These are phyloP conservation scores for Ganoderma boninense DNA, from an alignment of 1,284 basidiomycete species.

Conservation along the genomic window DNA sequence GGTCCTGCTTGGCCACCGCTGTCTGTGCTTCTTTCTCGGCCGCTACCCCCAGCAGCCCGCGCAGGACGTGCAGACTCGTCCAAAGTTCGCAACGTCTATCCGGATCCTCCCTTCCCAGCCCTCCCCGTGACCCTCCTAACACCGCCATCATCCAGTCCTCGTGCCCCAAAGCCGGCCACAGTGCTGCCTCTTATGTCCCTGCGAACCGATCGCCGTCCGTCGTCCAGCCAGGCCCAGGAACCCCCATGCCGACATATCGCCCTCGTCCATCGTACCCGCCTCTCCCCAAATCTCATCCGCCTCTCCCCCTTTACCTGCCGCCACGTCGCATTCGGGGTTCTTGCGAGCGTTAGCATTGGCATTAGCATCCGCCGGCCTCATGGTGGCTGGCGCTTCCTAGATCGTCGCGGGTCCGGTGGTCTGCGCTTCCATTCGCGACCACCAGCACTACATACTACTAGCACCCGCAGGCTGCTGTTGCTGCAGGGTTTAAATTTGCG, in stretches of 20 bases:
- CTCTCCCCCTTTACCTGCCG: too few relatives aligned
- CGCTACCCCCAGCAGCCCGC: background rate
- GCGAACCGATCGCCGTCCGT: background rate
- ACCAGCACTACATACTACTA: too few relatives aligned
- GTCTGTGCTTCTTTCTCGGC: background rate
- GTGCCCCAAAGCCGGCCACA: background rate
- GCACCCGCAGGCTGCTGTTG: too few relatives aligned
- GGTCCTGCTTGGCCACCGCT: background rate
- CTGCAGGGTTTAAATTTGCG: background rate
- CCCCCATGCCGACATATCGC: background rate
- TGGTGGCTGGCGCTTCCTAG: background rate
- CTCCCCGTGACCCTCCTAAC: background rate
- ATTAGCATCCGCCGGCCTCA: too few relatives aligned
- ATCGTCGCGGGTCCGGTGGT: background rate
- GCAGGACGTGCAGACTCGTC: background rate
- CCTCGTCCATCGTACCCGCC: background rate
- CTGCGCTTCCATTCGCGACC: background rate
- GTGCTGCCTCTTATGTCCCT: background rate
- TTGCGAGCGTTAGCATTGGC: too few relatives aligned
- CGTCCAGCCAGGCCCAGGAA: background rate
- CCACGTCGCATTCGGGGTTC: background rate
- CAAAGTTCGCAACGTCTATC: background rate
- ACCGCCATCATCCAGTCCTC: background rate
- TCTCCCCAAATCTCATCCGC: too few relatives aligned
- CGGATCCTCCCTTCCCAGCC: background rate